These are phyloP conservation scores for Paramecium primaurelia DNA, from an alignment of 73 alveolate species.

Conservation along the genomic window DNA sequence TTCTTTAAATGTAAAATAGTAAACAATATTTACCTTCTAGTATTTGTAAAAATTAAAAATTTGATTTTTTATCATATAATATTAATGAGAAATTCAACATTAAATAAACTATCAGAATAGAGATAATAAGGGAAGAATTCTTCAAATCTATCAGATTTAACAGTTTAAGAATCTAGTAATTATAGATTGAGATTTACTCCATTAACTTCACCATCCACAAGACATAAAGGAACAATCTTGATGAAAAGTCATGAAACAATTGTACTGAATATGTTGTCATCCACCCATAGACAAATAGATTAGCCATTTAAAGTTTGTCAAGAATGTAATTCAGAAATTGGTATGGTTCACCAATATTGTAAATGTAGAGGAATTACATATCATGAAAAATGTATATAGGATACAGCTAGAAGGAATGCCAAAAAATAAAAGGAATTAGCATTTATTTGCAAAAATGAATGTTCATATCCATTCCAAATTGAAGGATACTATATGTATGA, in stretches of 20 bases:
- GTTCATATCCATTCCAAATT: background rate
- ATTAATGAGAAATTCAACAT: background rate
- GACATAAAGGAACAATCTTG: background rate
- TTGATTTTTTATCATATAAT: background rate
- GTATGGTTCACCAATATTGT: background rate
- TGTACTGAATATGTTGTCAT: slow-evolving; percentile 8
- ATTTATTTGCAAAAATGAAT: background rate
- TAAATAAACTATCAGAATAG: background rate
- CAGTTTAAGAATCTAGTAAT: background rate
- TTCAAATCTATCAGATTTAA: background rate
- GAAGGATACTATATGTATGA: slow-evolving; percentile 25
- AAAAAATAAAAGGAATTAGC: background rate
- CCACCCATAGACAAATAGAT: slow-evolving; percentile 3
- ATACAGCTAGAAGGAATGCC: background rate
- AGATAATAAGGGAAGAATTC: background rate
- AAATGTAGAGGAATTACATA: background rate
- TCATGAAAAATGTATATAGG: background rate
- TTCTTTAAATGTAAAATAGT: background rate
- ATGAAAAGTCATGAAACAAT: slow-evolving; percentile 10
- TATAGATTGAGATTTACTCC: background rate
- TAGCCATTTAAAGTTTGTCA: background rate
- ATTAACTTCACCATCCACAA: background rate
- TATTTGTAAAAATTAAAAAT: background rate
- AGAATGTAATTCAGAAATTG: background rate
- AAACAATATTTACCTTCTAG: background rate